These are phyloP conservation scores for Rheum nobile DNA, from an alignment of 148 eudicot genomes.

Conservation along the genomic window DNA sequence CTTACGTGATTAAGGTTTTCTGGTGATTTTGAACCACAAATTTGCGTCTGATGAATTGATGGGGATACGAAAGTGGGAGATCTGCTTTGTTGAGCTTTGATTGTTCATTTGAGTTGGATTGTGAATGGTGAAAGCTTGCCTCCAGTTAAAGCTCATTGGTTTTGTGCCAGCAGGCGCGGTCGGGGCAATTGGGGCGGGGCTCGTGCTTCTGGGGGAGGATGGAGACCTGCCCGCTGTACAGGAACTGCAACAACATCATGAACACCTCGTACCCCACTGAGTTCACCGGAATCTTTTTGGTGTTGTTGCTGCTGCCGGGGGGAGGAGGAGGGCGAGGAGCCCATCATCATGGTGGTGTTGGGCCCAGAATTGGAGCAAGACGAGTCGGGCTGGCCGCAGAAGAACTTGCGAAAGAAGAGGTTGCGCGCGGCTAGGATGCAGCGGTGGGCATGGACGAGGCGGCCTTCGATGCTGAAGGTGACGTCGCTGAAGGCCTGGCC, in stretches of 20 bases:
- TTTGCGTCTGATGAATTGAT: no score
- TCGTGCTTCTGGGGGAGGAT: constrained; percentile 88
- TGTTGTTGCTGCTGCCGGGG: neutral
- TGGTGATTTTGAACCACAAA: no score
- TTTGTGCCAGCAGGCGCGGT: constrained; percentile 93
- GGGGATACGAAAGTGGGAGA: no score
- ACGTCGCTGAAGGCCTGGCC: no score
- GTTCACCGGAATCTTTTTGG: constrained; percentile 63
- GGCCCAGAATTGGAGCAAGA: neutral
- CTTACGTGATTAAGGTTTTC: no score
- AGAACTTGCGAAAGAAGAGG: constrained; percentile 79
- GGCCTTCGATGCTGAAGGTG: constrained; percentile 82
- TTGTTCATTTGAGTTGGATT: no score
- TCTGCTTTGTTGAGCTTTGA: no score
- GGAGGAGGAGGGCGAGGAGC: neutral
- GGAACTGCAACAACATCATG: constrained; percentile 69
- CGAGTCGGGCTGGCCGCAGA: constrained; percentile 35
- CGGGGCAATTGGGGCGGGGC: constrained; percentile 82
- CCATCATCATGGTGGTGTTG: neutral
- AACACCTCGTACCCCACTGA: constrained; percentile 90
- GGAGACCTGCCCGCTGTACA: constrained; percentile 88
- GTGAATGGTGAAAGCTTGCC: no score
- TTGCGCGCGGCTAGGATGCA: constrained; percentile 93
- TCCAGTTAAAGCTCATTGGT: no score
- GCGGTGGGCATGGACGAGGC: constrained; percentile 79